Percentiles rank a stretch among this genome's conserved stretches.
These are phyloP conservation scores for Fusarium caatingaense DNA, from an alignment of 2,329 filamentous ascomycete genomes.

Conservation along the genomic window DNA sequence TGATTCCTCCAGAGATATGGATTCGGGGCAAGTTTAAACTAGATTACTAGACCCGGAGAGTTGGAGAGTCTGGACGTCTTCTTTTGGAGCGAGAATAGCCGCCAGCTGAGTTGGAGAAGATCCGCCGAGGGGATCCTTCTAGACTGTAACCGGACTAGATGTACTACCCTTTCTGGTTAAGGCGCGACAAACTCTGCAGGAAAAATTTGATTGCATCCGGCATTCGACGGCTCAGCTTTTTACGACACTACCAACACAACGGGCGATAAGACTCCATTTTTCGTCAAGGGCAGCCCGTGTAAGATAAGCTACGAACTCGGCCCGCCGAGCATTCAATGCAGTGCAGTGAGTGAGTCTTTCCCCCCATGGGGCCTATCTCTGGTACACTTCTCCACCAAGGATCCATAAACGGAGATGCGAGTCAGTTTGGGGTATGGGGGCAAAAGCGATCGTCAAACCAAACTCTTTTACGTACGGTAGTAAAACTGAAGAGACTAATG, in stretches of 20 bases:
- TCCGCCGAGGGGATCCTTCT: constrained; percentile 4
- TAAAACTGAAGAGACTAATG: background rate
- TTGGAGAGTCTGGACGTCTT: constrained; percentile 1
- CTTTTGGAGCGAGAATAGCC: constrained; percentile 27
- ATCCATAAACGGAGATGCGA: constrained; percentile 36
- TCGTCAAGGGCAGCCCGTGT: background rate
- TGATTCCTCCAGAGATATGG: background rate
- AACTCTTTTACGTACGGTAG: constrained; percentile 27
- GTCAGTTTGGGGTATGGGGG: constrained; percentile 36
- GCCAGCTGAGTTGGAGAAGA: constrained; percentile 29
- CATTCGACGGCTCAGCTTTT: constrained; percentile 25
- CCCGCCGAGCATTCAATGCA: constrained; percentile 2
- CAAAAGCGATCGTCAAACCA: constrained; percentile 20
- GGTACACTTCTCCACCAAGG: constrained; percentile 4
- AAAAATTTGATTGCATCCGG: constrained; percentile 18
- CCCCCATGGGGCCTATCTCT: constrained; percentile 30
- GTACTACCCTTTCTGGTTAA: background rate
- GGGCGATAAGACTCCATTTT: constrained; percentile 17
- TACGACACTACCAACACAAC: background rate
- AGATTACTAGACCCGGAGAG: background rate
- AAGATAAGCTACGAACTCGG: constrained; percentile 33
- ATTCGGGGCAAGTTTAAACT: constrained; percentile 12
- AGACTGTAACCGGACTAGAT: background rate
- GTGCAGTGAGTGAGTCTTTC: background rate
- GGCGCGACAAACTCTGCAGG: constrained; percentile 30